phyloP scores from a whole-genome alignment of 2,329 filamentous ascomycete genomes.

The Colletotrichum sp. region DNA sequence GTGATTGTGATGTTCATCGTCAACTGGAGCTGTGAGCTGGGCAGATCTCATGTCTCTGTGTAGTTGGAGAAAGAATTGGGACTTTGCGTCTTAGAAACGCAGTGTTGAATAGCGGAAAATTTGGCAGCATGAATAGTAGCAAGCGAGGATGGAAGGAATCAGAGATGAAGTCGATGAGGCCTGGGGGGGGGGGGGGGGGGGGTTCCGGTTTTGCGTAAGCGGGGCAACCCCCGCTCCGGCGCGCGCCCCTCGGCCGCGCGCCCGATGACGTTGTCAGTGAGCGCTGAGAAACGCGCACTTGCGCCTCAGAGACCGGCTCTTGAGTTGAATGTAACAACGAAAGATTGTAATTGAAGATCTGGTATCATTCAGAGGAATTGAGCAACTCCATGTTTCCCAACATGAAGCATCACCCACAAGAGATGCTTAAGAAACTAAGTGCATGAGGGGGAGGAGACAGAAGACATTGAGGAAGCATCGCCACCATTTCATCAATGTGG shows the following conservation, averaged over 20 bases:
- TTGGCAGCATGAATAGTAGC: neutral
- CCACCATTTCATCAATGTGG: neutral
- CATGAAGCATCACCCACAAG: neutral
- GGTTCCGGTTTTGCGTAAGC: too few species aligned
- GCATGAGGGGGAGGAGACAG: neutral
- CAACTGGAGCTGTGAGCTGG: neutral
- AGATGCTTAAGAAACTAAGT: neutral
- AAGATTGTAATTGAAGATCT: neutral
- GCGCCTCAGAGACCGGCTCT: neutral
- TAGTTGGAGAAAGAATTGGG: too few species aligned
- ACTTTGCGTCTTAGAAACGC: neutral
- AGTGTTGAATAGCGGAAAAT: neutral
- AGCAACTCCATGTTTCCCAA: neutral
- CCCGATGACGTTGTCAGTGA: neutral
- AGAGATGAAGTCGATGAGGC: neutral
- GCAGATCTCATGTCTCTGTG: neutral
- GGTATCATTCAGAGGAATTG: neutral
- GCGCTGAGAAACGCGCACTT: neutral
- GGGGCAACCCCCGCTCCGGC: too few species aligned
- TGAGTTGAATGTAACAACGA: neutral
- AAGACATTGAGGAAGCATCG: neutral
- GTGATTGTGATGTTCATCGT: constrained; percentile 13
- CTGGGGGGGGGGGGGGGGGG: neutral
- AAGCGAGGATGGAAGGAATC: neutral
- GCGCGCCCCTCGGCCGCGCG: too few species aligned